Evolutionary conservation across 805 yeast species (phyloP).

Genomic region (Cyberlindnera sargentensis): DNA sequence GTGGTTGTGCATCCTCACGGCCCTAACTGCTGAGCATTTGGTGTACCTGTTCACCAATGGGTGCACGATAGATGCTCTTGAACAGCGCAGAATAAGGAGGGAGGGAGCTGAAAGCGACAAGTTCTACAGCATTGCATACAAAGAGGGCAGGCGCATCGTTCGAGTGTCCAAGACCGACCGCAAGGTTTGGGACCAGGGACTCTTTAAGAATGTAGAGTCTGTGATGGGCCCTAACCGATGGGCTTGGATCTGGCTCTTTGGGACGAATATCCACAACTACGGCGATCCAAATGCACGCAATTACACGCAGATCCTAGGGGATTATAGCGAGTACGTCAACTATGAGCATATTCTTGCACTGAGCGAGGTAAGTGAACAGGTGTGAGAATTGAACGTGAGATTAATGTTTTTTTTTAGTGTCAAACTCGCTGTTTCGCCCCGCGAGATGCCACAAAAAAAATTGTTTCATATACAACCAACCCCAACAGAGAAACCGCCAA

Average conservation of each 20-base stretch:
- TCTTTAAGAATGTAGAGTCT: slow-evolving; percentile 22
- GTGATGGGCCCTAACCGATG: slow-evolving; percentile 23
- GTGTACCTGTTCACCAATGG: slow-evolving; percentile 39
- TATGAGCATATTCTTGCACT: neutral
- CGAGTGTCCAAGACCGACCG: slow-evolving; percentile 14
- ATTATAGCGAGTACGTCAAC: slow-evolving; percentile 19
- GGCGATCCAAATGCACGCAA: slow-evolving; percentile 2
- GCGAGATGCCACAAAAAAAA: too few relatives aligned
- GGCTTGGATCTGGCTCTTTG: slow-evolving; percentile 27
- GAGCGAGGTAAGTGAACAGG: too few relatives aligned
- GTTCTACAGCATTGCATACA: slow-evolving; percentile 25
- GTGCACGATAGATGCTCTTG: slow-evolving; percentile 55
- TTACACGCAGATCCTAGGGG: slow-evolving; percentile 19
- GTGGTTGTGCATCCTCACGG: slow-evolving; percentile 38
- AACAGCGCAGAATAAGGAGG: slow-evolving; percentile 27
- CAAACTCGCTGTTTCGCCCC: too few relatives aligned
- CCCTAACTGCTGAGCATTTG: slow-evolving; percentile 37
- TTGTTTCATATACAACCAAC: too few relatives aligned
- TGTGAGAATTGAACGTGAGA: too few relatives aligned
- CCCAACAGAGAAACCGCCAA: too few relatives aligned
- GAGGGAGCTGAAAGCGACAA: slow-evolving; percentile 13
- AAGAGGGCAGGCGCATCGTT: slow-evolving; percentile 37
- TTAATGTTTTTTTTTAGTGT: too few relatives aligned
- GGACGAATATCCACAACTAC: slow-evolving; percentile 6
- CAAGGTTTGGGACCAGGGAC: slow-evolving; percentile 16